phyloP scores from a whole-genome alignment of 345 rosid species.

The Cardamine chenopodiifolia region DNA sequence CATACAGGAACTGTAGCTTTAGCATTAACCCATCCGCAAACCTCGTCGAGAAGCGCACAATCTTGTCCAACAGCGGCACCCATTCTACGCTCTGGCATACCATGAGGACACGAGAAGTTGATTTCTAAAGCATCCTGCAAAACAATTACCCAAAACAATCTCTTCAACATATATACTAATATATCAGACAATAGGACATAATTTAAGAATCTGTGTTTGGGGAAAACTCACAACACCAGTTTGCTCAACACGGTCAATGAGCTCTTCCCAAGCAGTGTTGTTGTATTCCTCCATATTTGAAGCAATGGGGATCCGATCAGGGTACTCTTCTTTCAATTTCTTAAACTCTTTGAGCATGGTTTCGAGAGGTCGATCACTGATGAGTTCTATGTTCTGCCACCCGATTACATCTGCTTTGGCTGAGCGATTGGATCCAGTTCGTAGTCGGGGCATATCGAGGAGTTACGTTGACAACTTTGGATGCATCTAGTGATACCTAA shows the following conservation, averaged over 20 bases:
- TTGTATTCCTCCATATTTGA: constrained; percentile 96
- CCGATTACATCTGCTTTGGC: constrained; percentile 87
- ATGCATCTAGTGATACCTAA: constrained; percentile 93
- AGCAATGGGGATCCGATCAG: constrained; percentile 92
- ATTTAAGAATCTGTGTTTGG: background rate
- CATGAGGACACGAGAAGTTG: constrained; percentile 98
- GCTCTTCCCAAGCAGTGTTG: constrained; percentile 95
- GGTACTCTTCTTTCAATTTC: constrained; percentile 77
- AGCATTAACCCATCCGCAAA: constrained; percentile 93
- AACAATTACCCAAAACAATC: constrained; percentile 7
- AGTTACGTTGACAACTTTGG: constrained; percentile 88
- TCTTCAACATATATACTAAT: background rate
- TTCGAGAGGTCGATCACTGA: constrained; percentile 93
- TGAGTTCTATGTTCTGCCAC: constrained; percentile 97
- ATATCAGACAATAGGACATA: background rate
- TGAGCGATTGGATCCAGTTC: constrained; percentile 72
- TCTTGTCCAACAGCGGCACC: constrained; percentile 99
- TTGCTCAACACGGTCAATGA: constrained; percentile 92
- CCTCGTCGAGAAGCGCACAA: constrained; percentile 77
- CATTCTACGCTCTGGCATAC: constrained; percentile 99
- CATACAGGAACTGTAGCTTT: constrained; percentile 98
- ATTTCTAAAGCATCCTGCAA: constrained; percentile 89
- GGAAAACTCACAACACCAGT: constrained; percentile 78
- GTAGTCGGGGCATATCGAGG: constrained; percentile 84
- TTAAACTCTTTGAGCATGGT: constrained; percentile 90